Evolutionary conservation across 345 rosid species (phyloP).

Genomic region (Sonneratia caseolaris): DNA sequence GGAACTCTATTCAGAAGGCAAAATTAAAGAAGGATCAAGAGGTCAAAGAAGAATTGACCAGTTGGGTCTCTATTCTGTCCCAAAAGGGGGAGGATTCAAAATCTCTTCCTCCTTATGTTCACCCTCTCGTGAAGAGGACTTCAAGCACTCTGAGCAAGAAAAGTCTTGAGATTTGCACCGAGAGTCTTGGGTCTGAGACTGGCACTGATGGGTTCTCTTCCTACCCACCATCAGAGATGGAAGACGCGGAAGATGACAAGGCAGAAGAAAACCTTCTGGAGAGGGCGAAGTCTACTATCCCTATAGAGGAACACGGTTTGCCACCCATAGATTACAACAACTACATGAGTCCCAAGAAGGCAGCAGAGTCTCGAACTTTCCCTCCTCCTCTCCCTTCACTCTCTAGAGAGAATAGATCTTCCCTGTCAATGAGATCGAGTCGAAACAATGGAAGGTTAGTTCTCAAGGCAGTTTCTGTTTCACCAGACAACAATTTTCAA

Average conservation of each 20-base stretch:
- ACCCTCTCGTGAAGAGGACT: conserved; percentile 57
- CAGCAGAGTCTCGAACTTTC: conserved; percentile 25
- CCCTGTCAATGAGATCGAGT: conserved; percentile 55
- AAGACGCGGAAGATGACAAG: conserved; percentile 33
- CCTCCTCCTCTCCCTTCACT: conserved; percentile 84
- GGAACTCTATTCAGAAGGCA: conserved; percentile 42
- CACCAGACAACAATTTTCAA: conserved; percentile 58
- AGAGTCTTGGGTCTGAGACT: conserved; percentile 98
- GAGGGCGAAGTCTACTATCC: neutral
- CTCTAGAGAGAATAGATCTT: conserved; percentile 36
- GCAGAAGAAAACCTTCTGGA: conserved; percentile 13
- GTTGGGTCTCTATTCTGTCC: conserved; percentile 50
- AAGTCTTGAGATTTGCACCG: conserved; percentile 88
- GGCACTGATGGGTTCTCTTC: conserved; percentile 81
- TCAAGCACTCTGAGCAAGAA: conserved; percentile 53
- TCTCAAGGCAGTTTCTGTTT: conserved; percentile 72
- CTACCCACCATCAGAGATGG: conserved; percentile 45
- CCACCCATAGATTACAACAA: neutral
- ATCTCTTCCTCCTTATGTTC: conserved; percentile 50
- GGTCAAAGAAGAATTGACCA: conserved; percentile 28
- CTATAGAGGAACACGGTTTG: neutral
- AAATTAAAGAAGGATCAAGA: conserved; percentile 20
- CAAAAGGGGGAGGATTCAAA: conserved; percentile 32
- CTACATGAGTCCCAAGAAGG: conserved; percentile 17
- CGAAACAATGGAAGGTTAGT: conserved; percentile 85